Base-by-base conservation (phyloP, 2,329 filamentous ascomycete genomes). In the Mycosphaerella sp. region DNA sequence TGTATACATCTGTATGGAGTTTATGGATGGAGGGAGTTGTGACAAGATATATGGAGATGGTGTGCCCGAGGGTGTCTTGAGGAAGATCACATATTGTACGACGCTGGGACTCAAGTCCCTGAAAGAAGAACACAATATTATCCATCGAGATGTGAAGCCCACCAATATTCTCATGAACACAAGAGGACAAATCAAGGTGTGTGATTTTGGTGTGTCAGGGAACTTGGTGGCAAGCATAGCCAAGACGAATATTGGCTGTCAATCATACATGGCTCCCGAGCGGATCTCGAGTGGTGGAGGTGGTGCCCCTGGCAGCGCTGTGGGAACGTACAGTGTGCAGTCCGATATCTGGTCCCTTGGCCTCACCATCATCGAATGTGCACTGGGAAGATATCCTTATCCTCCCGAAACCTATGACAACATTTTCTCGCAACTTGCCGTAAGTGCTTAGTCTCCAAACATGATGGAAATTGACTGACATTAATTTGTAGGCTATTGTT, bases 261-360 rank as follows among this genome's bases (percentile, higher is more conserved):
- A 98, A 72, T 96, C 90, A 66, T 98, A 98, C 73, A 98, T 98
- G 93, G 93, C 93, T 0, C 93, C 93, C 0, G 93, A 98, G 70
- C 78, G 93, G 59, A 98, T 98, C 63, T 89, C 89, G 7, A 89
- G 88, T 43, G 89, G 90, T 50, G 86, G 86, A 17, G 82, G 89
- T 64, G 82, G 87, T 52, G 80, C 85, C 55, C 78, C 81, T 3
- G 85, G 85, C 21, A 80, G 82, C 52, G 79, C 79, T 50, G 85
- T 85, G 53, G 91, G 91, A 50, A 95, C 91, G 2, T 98, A 98
- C 71, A 95, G 88, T 67, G 93, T 98, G 35, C 93, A 97, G 71
- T 95, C 89, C 66, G 93, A 98, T 67, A 91, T 98, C 53, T 98
- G 93, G 93, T 95, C 89, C 69, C 72, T 98, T 60, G 93, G 93